phyloP scores from a whole-genome alignment of 1,284 basidiomycete species.

The Mycosarcoma mackinlayi region DNA sequence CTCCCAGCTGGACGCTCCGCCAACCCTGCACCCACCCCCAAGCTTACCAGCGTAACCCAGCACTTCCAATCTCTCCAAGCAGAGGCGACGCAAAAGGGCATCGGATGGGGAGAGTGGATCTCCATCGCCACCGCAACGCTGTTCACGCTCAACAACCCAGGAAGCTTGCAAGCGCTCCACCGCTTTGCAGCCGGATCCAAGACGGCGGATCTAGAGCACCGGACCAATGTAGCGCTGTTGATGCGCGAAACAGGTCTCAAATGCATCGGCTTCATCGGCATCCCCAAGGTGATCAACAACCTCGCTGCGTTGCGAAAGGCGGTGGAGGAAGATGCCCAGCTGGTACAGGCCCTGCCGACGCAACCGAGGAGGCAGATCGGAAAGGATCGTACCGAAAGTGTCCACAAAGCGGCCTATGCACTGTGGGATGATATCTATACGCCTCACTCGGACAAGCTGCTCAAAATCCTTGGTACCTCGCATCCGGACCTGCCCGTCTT shows the following conservation, averaged over 20 bases:
- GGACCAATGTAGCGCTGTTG: constrained; percentile 76
- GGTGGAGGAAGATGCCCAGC: constrained; percentile 60
- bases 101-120: constrained; percentile 82
- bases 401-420: constrained; percentile 54
- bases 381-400: constrained; percentile 30
- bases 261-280: constrained; percentile 90
- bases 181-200: constrained; percentile 74
- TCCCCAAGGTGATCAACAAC: constrained; percentile 75
- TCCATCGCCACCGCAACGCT: constrained; percentile 86
- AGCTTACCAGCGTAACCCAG: constrained; percentile 73
- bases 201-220: constrained; percentile 73
- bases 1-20: constrained; percentile 70
- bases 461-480: constrained; percentile 84
- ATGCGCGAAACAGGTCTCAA: constrained; percentile 95
- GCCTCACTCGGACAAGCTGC: constrained; percentile 87
- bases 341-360: constrained; percentile 54
- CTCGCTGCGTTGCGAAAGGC: constrained; percentile 63
- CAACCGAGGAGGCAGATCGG: constrained; percentile 56
- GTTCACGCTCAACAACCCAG: constrained; percentile 84
- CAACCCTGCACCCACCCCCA: constrained; percentile 75
- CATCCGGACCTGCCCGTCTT: constrained; percentile 77
- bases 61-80: constrained; percentile 73
- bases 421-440: constrained; percentile 89
- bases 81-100: constrained; percentile 75
- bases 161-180: constrained; percentile 81